Percentiles rank a stretch among this genome's conserved stretches.
Evolutionary conservation across 2,329 filamentous ascomycete genomes (phyloP).

Genomic region (Drechslera avenae): DNA sequence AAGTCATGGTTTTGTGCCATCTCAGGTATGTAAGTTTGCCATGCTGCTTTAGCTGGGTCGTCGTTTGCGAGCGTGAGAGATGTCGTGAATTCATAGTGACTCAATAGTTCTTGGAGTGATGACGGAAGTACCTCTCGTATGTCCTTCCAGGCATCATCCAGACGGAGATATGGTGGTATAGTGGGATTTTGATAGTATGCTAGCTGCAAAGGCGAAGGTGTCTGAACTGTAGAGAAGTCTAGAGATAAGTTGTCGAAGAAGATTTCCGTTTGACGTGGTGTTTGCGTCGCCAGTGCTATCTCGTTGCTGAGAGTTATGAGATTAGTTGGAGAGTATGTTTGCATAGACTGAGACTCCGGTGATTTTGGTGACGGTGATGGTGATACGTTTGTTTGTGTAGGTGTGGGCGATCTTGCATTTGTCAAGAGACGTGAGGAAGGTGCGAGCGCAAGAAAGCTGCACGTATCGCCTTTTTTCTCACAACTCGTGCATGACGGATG

Average conservation of each 20-base stretch:
- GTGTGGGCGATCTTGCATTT: slow-evolving; percentile 12
- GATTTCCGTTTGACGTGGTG: slow-evolving; percentile 18
- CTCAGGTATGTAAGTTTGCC: slow-evolving; percentile 41
- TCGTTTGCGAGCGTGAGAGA: slow-evolving; percentile 36
- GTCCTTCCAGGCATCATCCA: slow-evolving; percentile 38
- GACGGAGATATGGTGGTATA: slow-evolving; percentile 30
- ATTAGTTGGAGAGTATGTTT: slow-evolving; percentile 2
- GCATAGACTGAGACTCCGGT: neutral
- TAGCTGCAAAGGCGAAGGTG: neutral
- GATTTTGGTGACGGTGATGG: slow-evolving; percentile 6
- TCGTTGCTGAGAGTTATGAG: slow-evolving; percentile 10
- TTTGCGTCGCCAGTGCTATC: slow-evolving; percentile 13
- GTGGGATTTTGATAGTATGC: slow-evolving; percentile 12
- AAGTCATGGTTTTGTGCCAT: slow-evolving; percentile 52
- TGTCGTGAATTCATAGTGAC: slow-evolving; percentile 44
- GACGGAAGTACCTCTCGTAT: slow-evolving; percentile 31
- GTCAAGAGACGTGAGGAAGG: slow-evolving; percentile 38
- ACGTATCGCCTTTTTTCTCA: slow-evolving; percentile 37
- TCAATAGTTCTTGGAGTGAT: slow-evolving; percentile 33
- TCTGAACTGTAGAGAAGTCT: neutral
- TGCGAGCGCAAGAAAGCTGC: slow-evolving; percentile 41
- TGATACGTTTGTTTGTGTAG: slow-evolving; percentile 8
- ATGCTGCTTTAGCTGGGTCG: slow-evolving; percentile 40
- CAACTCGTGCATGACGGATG: slow-evolving; percentile 43
- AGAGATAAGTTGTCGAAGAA: slow-evolving; percentile 2